These are phyloP conservation scores for Fusarium anthophilum DNA, from an alignment of 2,329 filamentous ascomycete species.

Conservation along the genomic window DNA sequence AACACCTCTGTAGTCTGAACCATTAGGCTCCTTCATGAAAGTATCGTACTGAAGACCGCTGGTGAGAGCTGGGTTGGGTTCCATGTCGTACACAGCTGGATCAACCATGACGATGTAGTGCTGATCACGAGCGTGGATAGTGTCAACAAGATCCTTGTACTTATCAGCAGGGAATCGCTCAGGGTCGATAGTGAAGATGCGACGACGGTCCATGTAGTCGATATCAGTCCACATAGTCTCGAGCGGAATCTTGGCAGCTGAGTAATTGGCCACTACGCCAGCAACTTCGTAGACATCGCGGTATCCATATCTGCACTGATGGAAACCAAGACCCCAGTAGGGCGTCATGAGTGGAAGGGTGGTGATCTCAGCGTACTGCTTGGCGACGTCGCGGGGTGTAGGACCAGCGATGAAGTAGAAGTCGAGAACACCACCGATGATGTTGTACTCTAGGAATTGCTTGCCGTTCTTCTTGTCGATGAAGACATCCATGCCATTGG, in stretches of 20 bases:
- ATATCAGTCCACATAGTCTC: conserved; percentile 62
- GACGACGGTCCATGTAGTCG: conserved; percentile 50
- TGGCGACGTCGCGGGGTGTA: conserved; percentile 64
- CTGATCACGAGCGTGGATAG: conserved; percentile 73
- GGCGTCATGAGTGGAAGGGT: conserved; percentile 69
- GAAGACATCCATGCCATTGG: conserved; percentile 80
- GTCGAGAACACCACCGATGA: conserved; percentile 79
- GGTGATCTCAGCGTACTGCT: conserved; percentile 67
- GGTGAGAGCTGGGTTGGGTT: conserved; percentile 47
- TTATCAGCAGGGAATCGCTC: conserved; percentile 68
- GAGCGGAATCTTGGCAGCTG: conserved; percentile 69
- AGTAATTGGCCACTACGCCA: conserved; percentile 75
- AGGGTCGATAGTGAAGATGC: conserved; percentile 69
- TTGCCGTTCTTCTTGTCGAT: conserved; percentile 68
- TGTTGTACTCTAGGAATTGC: conserved; percentile 83
- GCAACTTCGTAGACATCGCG: conserved; percentile 71
- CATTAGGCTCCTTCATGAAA: conserved; percentile 62
- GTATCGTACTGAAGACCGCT: conserved; percentile 55
- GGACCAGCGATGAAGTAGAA: conserved; percentile 73
- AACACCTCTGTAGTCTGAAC: conserved; percentile 67
- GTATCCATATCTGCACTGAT: conserved; percentile 73
- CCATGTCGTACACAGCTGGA: conserved; percentile 68
- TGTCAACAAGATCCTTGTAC: conserved; percentile 72
- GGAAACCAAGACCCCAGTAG: conserved; percentile 70
- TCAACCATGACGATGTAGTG: conserved; percentile 84